Percentiles rank a stretch among this genome's conserved stretches.
Conservation (phyloP, 306 rosid genomes). For the Cicer bijugum region DNA sequence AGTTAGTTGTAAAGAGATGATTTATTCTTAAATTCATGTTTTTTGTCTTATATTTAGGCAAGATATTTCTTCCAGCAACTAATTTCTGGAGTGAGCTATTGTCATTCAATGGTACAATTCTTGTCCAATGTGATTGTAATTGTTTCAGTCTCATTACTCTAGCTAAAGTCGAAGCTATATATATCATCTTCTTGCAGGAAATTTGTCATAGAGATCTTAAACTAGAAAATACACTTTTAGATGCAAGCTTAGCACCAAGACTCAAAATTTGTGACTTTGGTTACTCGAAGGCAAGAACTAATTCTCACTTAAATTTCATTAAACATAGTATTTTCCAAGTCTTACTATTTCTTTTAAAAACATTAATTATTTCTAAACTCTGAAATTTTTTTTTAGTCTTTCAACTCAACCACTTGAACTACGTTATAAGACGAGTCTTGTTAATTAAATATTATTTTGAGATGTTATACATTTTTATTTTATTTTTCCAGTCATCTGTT, state of each 20-base stretch:
- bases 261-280: conserved; percentile 97
- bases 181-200: conserved; percentile 58
- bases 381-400: no score
- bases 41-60: conserved; percentile 57
- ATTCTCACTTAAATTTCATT: conserved; percentile 20
- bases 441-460: not conserved
- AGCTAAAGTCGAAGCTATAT: conserved; percentile 11
- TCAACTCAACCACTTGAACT: no score
- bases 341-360: no score
- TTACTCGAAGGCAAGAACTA: conserved; percentile 78
- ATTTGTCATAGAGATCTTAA: conserved; percentile 98
- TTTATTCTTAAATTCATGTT: conserved; percentile 21
- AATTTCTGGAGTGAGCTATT: conserved; percentile 96
- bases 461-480: conserved; percentile 30
- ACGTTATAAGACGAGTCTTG: no score
- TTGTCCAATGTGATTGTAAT: conserved; percentile 17
- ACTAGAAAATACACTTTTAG: conserved; percentile 95
- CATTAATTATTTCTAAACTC: no score
- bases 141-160: not conserved
- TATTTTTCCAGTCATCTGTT: conserved; percentile 71
- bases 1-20: not conserved
- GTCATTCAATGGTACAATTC: conserved; percentile 83
- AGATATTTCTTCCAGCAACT: conserved; percentile 89
- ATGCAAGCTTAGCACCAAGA: conserved; percentile 90
- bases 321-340: not conserved